phyloP scores from a whole-genome alignment of 1,139 yeast species.

The Saccharomycopsis hybrid region DNA sequence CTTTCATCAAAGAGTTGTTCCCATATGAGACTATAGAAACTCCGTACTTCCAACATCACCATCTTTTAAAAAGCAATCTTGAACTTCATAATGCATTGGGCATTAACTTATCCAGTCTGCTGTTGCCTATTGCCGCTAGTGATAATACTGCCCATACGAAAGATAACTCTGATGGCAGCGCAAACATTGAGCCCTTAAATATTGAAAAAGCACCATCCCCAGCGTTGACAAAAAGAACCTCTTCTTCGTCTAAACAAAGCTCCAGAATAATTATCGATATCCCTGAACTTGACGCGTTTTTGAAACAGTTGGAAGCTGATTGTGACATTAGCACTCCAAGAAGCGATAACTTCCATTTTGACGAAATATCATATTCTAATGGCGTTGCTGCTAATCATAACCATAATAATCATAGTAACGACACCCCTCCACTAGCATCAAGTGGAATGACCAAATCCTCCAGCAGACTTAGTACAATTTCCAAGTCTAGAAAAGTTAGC shows the following conservation, averaged over 20 bases:
- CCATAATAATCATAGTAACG: background rate
- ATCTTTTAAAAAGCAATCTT: constrained; percentile 7
- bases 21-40: constrained; percentile 2
- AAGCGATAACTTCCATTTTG: constrained; percentile 8
- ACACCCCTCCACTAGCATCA: background rate
- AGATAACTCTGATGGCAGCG: background rate
- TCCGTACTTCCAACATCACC: constrained; percentile 8
- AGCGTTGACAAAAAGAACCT: too few relatives aligned
- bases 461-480: constrained; percentile 7
- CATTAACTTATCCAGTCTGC: constrained; percentile 7
- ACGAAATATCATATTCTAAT: background rate
- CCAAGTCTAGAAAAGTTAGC: constrained; percentile 14
- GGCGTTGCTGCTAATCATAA: background rate
- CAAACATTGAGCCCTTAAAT: constrained; percentile 6
- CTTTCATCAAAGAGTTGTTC: constrained; percentile 16
- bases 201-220: constrained; percentile 1
- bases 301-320: constrained; percentile 9
- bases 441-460: background rate
- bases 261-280: background rate
- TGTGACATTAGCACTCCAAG: background rate
- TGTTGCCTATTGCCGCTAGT: too few relatives aligned
- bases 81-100: constrained; percentile 14
- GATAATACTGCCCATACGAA: background rate
- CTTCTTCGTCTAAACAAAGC: background rate
- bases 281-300: constrained; percentile 15